Conservation (phyloP, 163 green algal genomes). For the Volvox carteri region DNA sequence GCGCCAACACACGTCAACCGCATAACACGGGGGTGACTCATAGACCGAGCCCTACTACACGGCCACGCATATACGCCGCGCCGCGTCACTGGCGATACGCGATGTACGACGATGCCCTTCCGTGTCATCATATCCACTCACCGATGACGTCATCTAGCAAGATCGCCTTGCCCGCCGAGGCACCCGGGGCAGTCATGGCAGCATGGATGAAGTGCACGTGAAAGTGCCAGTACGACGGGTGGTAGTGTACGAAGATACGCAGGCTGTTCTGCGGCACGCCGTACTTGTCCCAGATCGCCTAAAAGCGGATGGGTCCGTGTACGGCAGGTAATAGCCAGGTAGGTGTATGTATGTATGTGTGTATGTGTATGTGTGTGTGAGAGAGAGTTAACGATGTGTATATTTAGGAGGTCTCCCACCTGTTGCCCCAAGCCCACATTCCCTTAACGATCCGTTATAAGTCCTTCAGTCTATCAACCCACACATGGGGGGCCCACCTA, state of each 20-base stretch:
- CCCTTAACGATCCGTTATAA: too few species aligned
- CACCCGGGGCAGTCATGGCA: not conserved
- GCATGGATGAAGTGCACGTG: constrained; percentile 58
- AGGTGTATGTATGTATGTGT: not conserved
- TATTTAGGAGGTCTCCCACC: too few species aligned
- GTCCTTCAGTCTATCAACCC: too few species aligned
- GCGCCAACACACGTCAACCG: too few species aligned
- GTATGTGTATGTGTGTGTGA: not conserved
- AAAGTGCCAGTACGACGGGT: constrained; percentile 65
- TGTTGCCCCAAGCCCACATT: too few species aligned
- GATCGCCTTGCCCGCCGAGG: constrained; percentile 60
- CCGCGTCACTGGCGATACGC: too few species aligned
- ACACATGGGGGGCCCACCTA: too few species aligned
- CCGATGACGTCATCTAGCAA: constrained; percentile 65
- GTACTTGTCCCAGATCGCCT: constrained; percentile 59
- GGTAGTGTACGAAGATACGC: constrained; percentile 68
- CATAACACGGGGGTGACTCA: too few species aligned
- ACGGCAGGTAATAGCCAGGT: not conserved
- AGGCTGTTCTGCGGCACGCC: constrained; percentile 52
- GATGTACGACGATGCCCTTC: too few species aligned
- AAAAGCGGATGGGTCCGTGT: not conserved
- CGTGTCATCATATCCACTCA: constrained; percentile 38
- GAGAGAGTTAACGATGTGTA: too few species aligned
- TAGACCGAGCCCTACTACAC: too few species aligned
- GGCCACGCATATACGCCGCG: too few species aligned